Base-by-base conservation (phyloP, 257 asterid species). In the Hygrophila difformis region DNA sequence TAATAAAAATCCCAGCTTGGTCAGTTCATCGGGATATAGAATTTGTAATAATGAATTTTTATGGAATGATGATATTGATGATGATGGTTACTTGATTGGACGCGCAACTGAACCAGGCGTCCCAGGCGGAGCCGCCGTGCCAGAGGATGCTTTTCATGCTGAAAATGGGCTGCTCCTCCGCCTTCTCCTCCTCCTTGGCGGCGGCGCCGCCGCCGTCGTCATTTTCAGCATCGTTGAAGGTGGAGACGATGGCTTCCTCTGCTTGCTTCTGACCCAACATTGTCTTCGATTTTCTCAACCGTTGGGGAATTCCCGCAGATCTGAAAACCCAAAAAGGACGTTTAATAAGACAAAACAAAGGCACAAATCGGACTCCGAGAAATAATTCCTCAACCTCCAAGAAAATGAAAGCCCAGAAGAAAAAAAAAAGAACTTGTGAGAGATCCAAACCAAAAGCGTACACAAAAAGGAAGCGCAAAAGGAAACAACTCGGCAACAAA, bases 51-150 rank as follows among this genome's bases (percentile, higher is more conserved):
- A 10, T 8, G 39, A 45, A 43, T 1, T 1, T 18, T 28, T 0
- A 47, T 12, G 10, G 13, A 12, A 51, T 4, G 13, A 12, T 7
- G 44, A 37, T 11, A 34, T 7, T n/a, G n/a, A n/a, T n/a, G n/a
- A n/a, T n/a, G 20, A 12, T n/a, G 18, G 8, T 5, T 71, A 87
- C 97, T 74, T 89, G 98, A 60, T 89, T 89, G 18, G 97, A 89
- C 49, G 97, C 76, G 36, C 96, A 89, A 37, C 97, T 89, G 66
- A 89, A 89, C 97, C 96, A 89, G 50, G 98, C 98, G 52, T 89
- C 98, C 83, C 83, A 89, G 61, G 80, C 80, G 19, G 98, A 89
- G 68, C 98, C 98, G 16, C 98, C 98, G 57, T 89, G 98, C 98
- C 98, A 89, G 37, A 89, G 88, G 42, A 73, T 16, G 71, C 42